phyloP scores from a whole-genome alignment of 2,329 filamentous ascomycete genomes.

The Mariannaea sp. region DNA sequence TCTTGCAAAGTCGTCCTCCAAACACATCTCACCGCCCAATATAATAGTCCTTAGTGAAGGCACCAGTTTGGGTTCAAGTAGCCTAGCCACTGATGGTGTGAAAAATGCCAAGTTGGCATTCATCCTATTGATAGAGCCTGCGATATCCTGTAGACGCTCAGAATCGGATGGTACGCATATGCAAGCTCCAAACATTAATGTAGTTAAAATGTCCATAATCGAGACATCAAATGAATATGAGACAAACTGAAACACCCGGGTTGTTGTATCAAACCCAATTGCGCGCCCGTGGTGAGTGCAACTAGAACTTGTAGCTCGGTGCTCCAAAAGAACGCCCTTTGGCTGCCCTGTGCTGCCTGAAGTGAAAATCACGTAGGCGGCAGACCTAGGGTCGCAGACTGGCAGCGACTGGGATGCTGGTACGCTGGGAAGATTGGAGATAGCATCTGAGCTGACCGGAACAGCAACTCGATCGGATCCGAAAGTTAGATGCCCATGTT shows the following conservation, averaged over 20 bases:
- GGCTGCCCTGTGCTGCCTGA: slow-evolving; percentile 60
- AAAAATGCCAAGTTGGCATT: not conserved
- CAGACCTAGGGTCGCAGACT: not conserved
- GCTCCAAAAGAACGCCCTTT: slow-evolving; percentile 53
- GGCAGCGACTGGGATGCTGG: too few species aligned
- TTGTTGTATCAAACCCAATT: slow-evolving; percentile 1
- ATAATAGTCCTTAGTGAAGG: too few species aligned
- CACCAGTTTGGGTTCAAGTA: too few species aligned
- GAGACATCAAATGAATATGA: slow-evolving; percentile 47
- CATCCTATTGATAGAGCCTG: not conserved
- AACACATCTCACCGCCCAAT: too few species aligned
- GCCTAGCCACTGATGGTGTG: too few species aligned
- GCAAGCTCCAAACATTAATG: slow-evolving; percentile 45
- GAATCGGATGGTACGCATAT: slow-evolving; percentile 46
- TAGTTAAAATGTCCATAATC: slow-evolving; percentile 46
- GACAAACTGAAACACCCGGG: slow-evolving; percentile 30
- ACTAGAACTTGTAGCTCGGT: slow-evolving; percentile 3
- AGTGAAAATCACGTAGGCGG: slow-evolving; percentile 54
- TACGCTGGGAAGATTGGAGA: not conserved
- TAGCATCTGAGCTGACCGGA: too few species aligned
- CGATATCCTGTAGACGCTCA: slow-evolving; percentile 30
- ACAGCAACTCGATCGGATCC: too few species aligned
- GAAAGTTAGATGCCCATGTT: slow-evolving; percentile 1
- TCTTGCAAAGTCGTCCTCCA: too few species aligned
- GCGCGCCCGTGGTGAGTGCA: slow-evolving; percentile 1